phyloP scores from a whole-genome alignment of 306 rosid genomes.

The Macrotyloma uniflorum region DNA sequence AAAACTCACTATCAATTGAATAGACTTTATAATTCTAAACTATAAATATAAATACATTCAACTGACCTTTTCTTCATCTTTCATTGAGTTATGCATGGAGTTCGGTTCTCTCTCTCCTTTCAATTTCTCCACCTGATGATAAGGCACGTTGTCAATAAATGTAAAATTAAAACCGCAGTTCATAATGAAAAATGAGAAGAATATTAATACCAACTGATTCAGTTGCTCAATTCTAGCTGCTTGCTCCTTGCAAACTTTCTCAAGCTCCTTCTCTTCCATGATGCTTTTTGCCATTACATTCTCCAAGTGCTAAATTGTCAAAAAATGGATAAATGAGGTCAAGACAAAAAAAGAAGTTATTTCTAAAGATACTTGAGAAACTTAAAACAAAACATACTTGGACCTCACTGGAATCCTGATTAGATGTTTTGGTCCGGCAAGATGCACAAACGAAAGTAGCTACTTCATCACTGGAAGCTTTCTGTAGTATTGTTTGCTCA shows the following conservation, averaged over 20 bases:
- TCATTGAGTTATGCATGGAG: constrained; percentile 33
- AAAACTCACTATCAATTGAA: background rate
- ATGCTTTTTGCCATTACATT: constrained; percentile 35
- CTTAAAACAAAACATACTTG: constrained; percentile 44
- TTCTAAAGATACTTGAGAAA: background rate
- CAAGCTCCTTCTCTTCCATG: constrained; percentile 60
- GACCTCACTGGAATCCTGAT: constrained; percentile 42
- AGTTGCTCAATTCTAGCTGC: constrained; percentile 70
- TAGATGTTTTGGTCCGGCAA: constrained; percentile 50
- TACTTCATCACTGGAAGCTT: constrained; percentile 45
- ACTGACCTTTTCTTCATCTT: constrained; percentile 45
- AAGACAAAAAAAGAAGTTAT: background rate
- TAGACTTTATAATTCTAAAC: background rate
- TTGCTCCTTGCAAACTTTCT: constrained; percentile 68
- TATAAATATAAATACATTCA: background rate
- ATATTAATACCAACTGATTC: constrained; percentile 61
- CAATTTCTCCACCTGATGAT: constrained; percentile 58
- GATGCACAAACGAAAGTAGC: constrained; percentile 64
- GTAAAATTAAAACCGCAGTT: constrained; percentile 32
- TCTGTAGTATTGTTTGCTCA: constrained; percentile 48
- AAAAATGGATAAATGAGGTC: background rate
- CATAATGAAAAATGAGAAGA: constrained; percentile 8
- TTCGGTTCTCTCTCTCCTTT: constrained; percentile 45
- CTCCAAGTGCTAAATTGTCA: constrained; percentile 33
- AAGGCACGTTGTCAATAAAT: constrained; percentile 23